A percentile compares a stretch with the other conserved stretches of the same genome.
Conservation (phyloP, 805 yeast genomes). For the Danielia reshetovae region DNA sequence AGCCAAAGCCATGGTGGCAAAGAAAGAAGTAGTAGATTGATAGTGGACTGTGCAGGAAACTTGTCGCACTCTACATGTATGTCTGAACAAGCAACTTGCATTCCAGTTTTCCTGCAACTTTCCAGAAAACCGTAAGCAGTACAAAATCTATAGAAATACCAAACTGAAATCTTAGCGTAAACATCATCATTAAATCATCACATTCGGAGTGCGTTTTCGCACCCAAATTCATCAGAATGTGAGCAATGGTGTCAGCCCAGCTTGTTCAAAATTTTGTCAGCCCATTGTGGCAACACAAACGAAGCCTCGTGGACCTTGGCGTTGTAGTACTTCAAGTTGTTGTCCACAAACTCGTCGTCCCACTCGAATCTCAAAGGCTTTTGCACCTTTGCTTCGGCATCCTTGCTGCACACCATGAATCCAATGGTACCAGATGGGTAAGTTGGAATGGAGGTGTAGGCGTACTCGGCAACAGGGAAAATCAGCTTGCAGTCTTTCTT, state of each 20-base stretch:
- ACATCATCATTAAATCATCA: too few relatives aligned
- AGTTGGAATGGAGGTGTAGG: conserved; percentile 91
- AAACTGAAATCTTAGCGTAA: too few relatives aligned
- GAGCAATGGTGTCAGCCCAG: conserved; percentile 8
- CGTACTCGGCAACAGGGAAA: conserved; percentile 89
- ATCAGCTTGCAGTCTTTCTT: conserved; percentile 77
- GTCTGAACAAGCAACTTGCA: conserved; percentile 6
- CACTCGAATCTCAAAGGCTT: conserved; percentile 63
- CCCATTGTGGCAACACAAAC: conserved; percentile 91
- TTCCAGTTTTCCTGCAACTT: conserved; percentile 1
- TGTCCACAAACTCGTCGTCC: conserved; percentile 55
- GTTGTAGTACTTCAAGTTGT: conserved; percentile 78
- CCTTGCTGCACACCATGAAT: conserved; percentile 93
- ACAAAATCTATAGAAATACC: too few relatives aligned
- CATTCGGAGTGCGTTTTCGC: too few relatives aligned
- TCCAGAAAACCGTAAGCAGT: conserved; percentile 4
- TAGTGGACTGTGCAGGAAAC: background rate
- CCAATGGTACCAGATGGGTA: conserved; percentile 98
- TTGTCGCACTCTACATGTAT: too few relatives aligned
- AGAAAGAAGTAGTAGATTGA: conserved; percentile 1
- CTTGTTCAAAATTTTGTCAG: conserved; percentile 45
- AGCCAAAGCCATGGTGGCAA: too few relatives aligned
- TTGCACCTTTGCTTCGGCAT: conserved; percentile 56
- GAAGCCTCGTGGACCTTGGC: conserved; percentile 81
- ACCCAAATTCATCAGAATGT: too few relatives aligned